phyloP scores from a whole-genome alignment of 345 rosid species.

The Citrus medica region DNA sequence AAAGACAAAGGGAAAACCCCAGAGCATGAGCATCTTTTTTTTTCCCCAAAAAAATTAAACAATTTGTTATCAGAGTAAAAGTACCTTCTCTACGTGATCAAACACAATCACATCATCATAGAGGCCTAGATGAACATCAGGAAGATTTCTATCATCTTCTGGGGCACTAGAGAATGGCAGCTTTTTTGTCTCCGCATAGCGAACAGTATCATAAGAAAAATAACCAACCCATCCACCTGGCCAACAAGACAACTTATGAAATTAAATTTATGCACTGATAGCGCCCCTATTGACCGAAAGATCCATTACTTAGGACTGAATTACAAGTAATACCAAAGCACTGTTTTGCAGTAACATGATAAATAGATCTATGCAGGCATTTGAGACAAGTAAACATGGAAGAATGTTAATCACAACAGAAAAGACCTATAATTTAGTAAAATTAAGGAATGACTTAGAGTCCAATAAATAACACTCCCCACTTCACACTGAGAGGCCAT shows the following conservation, averaged over 20 bases:
- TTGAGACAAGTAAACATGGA: not conserved
- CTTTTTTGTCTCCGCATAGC: slow-evolving; percentile 86
- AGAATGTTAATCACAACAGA: not conserved
- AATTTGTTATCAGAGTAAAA: not conserved
- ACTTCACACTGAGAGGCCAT: not conserved
- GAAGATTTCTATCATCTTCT: slow-evolving; percentile 81
- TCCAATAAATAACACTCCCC: not conserved
- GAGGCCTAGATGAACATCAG: slow-evolving; percentile 93
- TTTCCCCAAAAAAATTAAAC: not conserved
- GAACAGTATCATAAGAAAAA: slow-evolving; percentile 91
- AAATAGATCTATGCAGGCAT: not conserved
- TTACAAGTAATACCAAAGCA: not conserved
- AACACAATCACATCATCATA: slow-evolving; percentile 83
- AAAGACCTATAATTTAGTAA: not conserved
- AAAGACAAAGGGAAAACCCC: not conserved
- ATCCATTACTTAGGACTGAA: not conserved
- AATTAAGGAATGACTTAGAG: not conserved
- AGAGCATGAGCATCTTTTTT: not conserved
- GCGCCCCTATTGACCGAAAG: not conserved
- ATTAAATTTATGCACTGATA: not conserved
- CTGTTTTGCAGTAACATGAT: not conserved
- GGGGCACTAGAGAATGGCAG: slow-evolving; percentile 73
- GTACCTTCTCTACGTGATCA: slow-evolving; percentile 91
- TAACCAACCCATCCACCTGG: slow-evolving; percentile 98
- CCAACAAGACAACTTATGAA: slow-evolving; percentile 11